Conservation (phyloP, 805 yeast genomes). For the Cyberlindnera meyerae region DNA sequence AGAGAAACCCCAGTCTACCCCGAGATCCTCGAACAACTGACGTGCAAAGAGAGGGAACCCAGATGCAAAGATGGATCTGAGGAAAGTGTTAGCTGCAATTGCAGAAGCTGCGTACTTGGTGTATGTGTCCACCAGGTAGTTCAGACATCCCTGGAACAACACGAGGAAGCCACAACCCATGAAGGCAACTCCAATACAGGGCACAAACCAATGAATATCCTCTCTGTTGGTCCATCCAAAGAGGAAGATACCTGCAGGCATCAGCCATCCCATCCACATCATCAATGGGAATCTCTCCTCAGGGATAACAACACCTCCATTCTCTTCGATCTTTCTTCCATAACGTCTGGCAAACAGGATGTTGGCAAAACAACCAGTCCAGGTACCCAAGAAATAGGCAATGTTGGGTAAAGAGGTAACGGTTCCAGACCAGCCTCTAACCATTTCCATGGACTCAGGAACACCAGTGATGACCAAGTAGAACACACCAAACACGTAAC, state of each 20-base stretch:
- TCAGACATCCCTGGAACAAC: conserved; percentile 55
- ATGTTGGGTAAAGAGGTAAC: conserved; percentile 32
- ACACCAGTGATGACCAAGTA: conserved; percentile 41
- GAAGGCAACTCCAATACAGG: conserved; percentile 50
- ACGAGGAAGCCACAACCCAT: conserved; percentile 50
- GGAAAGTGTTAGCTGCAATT: conserved; percentile 57
- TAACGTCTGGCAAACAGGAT: conserved; percentile 29
- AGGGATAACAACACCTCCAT: conserved; percentile 47
- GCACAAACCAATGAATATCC: conserved; percentile 48
- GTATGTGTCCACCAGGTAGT: conserved; percentile 58
- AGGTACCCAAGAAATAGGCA: conserved; percentile 35
- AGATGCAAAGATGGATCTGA: conserved; percentile 56
- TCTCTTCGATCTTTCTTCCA: conserved; percentile 33
- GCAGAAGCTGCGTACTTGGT: conserved; percentile 57
- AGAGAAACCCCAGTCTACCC: conserved; percentile 51
- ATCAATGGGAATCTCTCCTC: conserved; percentile 55
- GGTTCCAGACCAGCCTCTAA: conserved; percentile 30
- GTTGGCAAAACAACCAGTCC: conserved; percentile 29
- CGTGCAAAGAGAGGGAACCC: conserved; percentile 56
- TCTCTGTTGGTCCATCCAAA: conserved; percentile 57
- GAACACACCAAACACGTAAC: conserved; percentile 45
- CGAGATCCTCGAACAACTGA: conserved; percentile 45
- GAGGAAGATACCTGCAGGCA: conserved; percentile 53
- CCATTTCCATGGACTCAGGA: conserved; percentile 32
- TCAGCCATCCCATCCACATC: conserved; percentile 41